Percentiles rank a stretch among this genome's conserved stretches.
Evolutionary conservation across 352 stramenopile species (phyloP).

Genomic region (Phytophthora ohioensis): DNA sequence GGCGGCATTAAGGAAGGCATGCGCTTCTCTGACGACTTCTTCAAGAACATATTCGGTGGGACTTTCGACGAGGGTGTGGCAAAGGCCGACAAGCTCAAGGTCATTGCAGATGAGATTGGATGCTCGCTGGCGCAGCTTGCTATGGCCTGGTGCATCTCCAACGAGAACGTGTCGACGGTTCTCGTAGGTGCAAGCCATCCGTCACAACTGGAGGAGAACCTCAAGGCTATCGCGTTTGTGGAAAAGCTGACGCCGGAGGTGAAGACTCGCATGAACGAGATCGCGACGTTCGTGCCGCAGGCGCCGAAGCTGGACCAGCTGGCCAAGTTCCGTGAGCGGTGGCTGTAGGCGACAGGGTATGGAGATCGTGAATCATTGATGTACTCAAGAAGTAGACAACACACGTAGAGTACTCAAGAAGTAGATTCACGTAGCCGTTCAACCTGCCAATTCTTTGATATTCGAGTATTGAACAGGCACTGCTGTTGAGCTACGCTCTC

Average conservation of each 20-base stretch:
- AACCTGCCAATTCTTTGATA: no score
- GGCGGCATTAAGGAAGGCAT: constrained; percentile 41
- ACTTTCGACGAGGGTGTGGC: constrained; percentile 48
- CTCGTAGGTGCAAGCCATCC: constrained; percentile 54
- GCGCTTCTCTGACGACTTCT: constrained; percentile 38
- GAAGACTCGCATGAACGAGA: constrained; percentile 61
- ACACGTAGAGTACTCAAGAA: no score
- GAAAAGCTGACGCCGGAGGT: constrained; percentile 59
- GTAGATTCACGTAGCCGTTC: no score
- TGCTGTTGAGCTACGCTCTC: no score
- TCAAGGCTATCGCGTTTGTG: constrained; percentile 48
- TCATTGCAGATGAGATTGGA: constrained; percentile 46
- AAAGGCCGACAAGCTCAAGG: constrained; percentile 53
- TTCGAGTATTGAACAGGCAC: no score
- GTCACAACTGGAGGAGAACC: constrained; percentile 31
- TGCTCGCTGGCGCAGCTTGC: constrained; percentile 33
- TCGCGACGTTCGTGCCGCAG: constrained; percentile 32
- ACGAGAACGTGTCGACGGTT: constrained; percentile 60
- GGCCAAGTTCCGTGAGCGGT: constrained; percentile 15
- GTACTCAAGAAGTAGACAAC: no score
- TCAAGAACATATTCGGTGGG: constrained; percentile 17
- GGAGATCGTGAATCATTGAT: no score
- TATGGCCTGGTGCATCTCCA: constrained; percentile 57
- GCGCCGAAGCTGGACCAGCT: constrained; percentile 19
- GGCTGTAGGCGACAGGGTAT: constrained; percentile 9